phyloP scores from a whole-genome alignment of 345 rosid species.

The Mallotus nudiflorus region DNA sequence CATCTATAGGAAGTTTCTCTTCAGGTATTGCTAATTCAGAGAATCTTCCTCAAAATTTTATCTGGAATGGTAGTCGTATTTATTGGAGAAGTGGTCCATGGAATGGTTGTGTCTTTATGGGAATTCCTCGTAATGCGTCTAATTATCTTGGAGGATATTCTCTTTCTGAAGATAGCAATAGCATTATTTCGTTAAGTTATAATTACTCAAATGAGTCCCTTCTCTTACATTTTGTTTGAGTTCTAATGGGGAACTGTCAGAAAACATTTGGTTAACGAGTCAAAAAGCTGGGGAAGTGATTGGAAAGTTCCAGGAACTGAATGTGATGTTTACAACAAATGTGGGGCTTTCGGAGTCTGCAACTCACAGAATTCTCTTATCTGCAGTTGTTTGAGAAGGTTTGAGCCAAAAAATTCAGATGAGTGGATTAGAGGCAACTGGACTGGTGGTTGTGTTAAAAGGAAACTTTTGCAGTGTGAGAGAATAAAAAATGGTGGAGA shows the following conservation, averaged over 20 bases:
- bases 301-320: not conserved
- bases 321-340: too few species aligned
- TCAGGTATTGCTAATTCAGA: too few species aligned
- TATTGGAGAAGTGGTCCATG: constrained; percentile 70
- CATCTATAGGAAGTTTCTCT: too few species aligned
- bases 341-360: too few species aligned
- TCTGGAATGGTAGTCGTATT: too few species aligned
- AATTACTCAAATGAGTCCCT: not conserved
- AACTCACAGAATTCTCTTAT: too few species aligned
- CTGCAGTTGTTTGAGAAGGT: too few species aligned
- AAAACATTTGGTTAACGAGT: not conserved
- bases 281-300: not conserved
- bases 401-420: too few species aligned
- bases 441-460: constrained; percentile 30
- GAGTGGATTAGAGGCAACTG: too few species aligned
- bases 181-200: too few species aligned
- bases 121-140: constrained; percentile 30
- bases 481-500: not conserved
- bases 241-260: constrained; percentile 31
- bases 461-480: constrained; percentile 20
- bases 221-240: constrained; percentile 9
- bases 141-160: constrained; percentile 32
- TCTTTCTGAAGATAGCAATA: too few species aligned
- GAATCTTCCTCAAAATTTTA: too few species aligned
- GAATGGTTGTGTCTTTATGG: constrained; percentile 47